phyloP scores from a whole-genome alignment of 805 yeast species.

The Kodamaea laetipori region DNA sequence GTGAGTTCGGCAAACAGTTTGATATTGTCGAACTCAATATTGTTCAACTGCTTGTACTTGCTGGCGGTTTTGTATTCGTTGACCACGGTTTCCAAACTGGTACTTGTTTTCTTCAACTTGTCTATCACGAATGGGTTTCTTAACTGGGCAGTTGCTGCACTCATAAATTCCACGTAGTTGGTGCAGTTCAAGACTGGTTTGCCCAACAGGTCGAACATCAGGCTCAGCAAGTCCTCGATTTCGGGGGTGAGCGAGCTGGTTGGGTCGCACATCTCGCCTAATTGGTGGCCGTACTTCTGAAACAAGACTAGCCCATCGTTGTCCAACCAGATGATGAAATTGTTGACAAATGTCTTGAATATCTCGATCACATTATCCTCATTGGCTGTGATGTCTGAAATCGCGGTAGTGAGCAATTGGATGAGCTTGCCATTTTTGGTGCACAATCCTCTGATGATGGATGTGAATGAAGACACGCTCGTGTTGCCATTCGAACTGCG shows the following conservation, averaged over 20 bases:
- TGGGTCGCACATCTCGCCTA: constrained; percentile 18
- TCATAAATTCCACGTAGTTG: constrained; percentile 33
- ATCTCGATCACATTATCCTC: constrained; percentile 25
- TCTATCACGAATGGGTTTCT: constrained; percentile 45
- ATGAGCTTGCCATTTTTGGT: constrained; percentile 39
- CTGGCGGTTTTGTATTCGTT: constrained; percentile 16
- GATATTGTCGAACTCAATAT: constrained; percentile 39
- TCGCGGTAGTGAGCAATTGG: constrained; percentile 18
- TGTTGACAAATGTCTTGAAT: constrained; percentile 40
- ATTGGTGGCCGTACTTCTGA: constrained; percentile 29
- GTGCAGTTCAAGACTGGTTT: constrained; percentile 36
- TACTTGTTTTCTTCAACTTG: constrained; percentile 23
- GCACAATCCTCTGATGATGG: constrained; percentile 42
- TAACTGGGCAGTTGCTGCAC: constrained; percentile 21
- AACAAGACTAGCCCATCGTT: constrained; percentile 35
- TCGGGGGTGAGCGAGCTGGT: constrained; percentile 4
- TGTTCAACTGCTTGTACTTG: constrained; percentile 26
- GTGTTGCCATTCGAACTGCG: constrained; percentile 21
- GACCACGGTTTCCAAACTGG: constrained; percentile 21
- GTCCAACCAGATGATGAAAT: constrained; percentile 43
- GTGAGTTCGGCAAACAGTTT: constrained; percentile 17
- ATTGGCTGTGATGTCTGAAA: constrained; percentile 18
- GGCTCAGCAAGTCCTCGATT: constrained; percentile 5
- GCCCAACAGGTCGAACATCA: constrained; percentile 20
- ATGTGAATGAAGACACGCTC: constrained; percentile 22